Evolutionary conservation across 768 basidiomycete species (phyloP).

Genomic region (Russula lepida): DNA sequence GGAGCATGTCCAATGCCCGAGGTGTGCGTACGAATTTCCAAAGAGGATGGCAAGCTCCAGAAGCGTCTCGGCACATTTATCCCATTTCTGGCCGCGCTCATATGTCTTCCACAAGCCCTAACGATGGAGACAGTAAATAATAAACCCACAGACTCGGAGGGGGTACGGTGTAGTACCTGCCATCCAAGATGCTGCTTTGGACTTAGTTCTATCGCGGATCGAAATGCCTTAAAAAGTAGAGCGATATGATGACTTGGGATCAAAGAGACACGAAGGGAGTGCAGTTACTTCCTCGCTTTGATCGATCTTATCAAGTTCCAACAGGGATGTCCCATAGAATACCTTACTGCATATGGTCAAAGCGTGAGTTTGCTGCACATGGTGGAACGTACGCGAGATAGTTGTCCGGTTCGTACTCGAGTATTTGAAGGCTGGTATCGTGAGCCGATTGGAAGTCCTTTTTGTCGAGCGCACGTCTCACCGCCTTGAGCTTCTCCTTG

Average conservation of each 20-base stretch:
- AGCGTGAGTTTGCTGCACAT: neutral
- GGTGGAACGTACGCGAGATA: conserved; percentile 69
- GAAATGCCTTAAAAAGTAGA: conserved; percentile 54
- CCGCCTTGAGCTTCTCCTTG: conserved; percentile 70
- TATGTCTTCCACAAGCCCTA: conserved; percentile 71
- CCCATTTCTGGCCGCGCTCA: conserved; percentile 54
- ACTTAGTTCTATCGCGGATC: conserved; percentile 62
- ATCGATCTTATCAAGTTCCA: conserved; percentile 63
- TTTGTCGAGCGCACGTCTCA: conserved; percentile 64
- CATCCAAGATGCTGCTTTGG: conserved; percentile 69
- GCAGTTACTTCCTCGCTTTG: conserved; percentile 78
- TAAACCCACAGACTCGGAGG: neutral
- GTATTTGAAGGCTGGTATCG: conserved; percentile 53
- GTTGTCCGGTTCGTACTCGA: conserved; percentile 72
- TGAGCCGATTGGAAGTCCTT: conserved; percentile 67
- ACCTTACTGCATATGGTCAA: conserved; percentile 52
- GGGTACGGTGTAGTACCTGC: conserved; percentile 48
- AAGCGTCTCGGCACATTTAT: conserved; percentile 45
- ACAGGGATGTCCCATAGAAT: conserved; percentile 71
- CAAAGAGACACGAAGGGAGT: neutral
- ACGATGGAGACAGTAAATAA: neutral
- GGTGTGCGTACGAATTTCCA: conserved; percentile 42
- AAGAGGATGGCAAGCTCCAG: conserved; percentile 51
- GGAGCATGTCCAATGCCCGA: neutral
- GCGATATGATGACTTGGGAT: conserved; percentile 20